Evolutionary conservation across 257 asterid genomes (phyloP).

Genomic region (Plantago major): DNA sequence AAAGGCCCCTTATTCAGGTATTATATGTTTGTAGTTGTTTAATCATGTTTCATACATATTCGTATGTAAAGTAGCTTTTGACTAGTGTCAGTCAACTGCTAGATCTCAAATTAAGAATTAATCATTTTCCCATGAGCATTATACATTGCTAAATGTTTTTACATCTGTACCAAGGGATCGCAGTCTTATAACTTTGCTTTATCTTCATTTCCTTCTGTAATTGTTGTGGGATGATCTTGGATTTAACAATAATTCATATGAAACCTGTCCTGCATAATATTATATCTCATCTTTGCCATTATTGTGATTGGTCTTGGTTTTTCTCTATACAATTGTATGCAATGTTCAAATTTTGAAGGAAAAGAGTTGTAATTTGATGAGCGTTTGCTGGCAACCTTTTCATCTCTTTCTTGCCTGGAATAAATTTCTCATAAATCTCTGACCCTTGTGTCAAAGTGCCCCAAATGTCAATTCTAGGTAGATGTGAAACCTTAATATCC

Average conservation of each 20-base stretch:
- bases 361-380: neutral
- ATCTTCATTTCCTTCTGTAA: neutral
- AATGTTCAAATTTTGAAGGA: neutral
- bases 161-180: neutral
- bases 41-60: neutral
- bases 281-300: neutral
- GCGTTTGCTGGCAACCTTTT: neutral
- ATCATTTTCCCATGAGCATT: too few species aligned
- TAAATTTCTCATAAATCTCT: neutral
- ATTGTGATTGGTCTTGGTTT: neutral
- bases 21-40: conserved; percentile 10
- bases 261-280: neutral
- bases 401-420: neutral
- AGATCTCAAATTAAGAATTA: too few species aligned
- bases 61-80: neutral
- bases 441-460: neutral
- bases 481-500: too few species aligned
- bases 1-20: conserved; percentile 75
- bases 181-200: neutral
- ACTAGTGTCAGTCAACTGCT: neutral
- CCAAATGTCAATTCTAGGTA: neutral
- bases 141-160: neutral
- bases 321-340: neutral
- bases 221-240: neutral
- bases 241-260: neutral